phyloP scores from a whole-genome alignment of 148 eudicot genomes.

The Silene latifolia region DNA sequence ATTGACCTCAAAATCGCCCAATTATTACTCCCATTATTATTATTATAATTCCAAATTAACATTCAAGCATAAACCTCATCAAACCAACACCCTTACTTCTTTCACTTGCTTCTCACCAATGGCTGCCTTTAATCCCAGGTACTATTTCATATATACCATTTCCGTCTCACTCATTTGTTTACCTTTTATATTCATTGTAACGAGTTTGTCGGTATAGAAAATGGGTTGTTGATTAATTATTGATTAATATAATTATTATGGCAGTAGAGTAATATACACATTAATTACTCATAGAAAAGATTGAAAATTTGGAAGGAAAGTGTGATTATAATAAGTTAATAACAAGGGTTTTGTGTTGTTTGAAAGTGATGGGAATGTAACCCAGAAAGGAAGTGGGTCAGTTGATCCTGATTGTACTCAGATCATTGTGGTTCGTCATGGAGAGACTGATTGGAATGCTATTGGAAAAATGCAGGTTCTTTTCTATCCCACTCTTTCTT shows the following conservation, averaged over 20 bases:
- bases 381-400: not conserved
- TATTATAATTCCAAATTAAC: not conserved
- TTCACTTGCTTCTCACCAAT: not conserved
- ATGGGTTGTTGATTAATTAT: not conserved
- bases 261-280: too few species aligned
- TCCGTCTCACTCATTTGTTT: too few species aligned
- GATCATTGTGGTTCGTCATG: slow-evolving; percentile 31
- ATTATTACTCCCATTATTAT: not conserved
- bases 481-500: not conserved
- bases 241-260: too few species aligned
- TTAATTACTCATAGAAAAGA: slow-evolving; percentile 19
- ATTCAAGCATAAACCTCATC: not conserved
- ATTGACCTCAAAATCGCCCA: not conserved
- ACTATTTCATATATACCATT: too few species aligned
- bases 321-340: not conserved
- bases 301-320: slow-evolving; percentile 24
- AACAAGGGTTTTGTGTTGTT: slow-evolving; percentile 16
- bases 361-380: slow-evolving; percentile 10
- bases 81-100: not conserved
- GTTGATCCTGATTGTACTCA: slow-evolving; percentile 18
- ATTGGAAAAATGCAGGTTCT: slow-evolving; percentile 59
- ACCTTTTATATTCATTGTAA: too few species aligned
- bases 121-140: not conserved
- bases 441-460: slow-evolving; percentile 72
- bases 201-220: not conserved